Evolutionary conservation across 257 asterid genomes (phyloP), one percentile per base, ranked within the genome.

Genomic region (Oldenlandia corymbosa): DNA sequence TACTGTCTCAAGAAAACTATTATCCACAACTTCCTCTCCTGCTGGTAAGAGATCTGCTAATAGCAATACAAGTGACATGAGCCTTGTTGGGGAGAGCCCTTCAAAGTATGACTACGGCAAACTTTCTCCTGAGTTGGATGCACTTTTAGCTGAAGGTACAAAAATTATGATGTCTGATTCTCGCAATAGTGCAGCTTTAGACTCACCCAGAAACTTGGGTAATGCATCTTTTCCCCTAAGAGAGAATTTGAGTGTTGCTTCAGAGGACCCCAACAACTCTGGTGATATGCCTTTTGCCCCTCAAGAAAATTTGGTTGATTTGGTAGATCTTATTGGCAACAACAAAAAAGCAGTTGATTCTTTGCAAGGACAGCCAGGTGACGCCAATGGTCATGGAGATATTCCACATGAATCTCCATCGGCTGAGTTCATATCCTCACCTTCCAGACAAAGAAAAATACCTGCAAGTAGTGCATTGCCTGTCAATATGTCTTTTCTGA

Each of bases 61-160:
- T 68, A 72, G 78, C 66, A 82, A 70, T 73, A 81, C 91, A 68
- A 84, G 80, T 79, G 95, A 85, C 69, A 93, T 93, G 99, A 93
- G 95, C 81, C 87, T 90, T 64, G 82, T 85, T 64, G 90, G 78
- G 73, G 88, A 84, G 53, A 83, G 77, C 68, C 76, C 77, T 45
- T 73, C 75, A 55, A 75, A 73, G 79, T 90, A 85, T 79, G 88
- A 90, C 69, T 90, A 80, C 47, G 96, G 73, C 56, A 85, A 73
- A 70, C 69, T 85, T 64, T 74, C 95, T 62, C 95, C 96, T 57
- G 80, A 75, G 63, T 68, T 87, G 69, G 90, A 84, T 58, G 94
- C 84, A 14, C 80, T 90, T 62, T 68, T 87, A 68, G 90, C 79
- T 10, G 88, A 85, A 77, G 81, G 77, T 71, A 71, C 74, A 59